Conservation (phyloP, 2,329 filamentous ascomycete genomes). For the Zymoseptoria brevis region DNA sequence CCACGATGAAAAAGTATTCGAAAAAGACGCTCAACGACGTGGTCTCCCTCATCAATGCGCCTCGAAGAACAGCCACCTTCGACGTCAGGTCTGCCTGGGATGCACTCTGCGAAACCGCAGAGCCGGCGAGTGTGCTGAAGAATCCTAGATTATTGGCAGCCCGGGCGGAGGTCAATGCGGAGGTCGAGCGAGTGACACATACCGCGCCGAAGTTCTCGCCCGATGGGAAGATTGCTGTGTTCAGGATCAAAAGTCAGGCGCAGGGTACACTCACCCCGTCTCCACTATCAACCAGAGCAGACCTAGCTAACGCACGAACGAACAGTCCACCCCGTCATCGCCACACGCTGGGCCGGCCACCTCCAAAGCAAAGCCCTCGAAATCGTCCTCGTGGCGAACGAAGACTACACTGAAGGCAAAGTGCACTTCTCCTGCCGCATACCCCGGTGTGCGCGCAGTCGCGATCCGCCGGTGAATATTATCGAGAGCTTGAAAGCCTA, state of each 20-base stretch:
- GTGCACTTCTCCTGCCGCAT: slow-evolving; percentile 63
- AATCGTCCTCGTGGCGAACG: slow-evolving; percentile 59
- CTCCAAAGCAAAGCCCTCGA: slow-evolving; percentile 52
- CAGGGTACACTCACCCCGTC: slow-evolving; percentile 33
- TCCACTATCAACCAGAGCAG: not conserved
- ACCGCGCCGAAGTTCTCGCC: slow-evolving; percentile 55
- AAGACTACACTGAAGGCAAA: slow-evolving; percentile 54
- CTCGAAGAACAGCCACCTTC: slow-evolving; percentile 53
- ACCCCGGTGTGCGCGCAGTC: slow-evolving; percentile 46
- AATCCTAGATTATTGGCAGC: slow-evolving; percentile 47
- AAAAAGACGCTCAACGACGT: slow-evolving; percentile 57
- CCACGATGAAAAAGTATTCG: slow-evolving; percentile 51
- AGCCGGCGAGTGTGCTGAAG: slow-evolving; percentile 45
- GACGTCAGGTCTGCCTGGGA: slow-evolving; percentile 55
- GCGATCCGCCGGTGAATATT: slow-evolving; percentile 53
- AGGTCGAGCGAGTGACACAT: slow-evolving; percentile 55
- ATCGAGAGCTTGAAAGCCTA: slow-evolving; percentile 50
- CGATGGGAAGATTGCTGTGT: slow-evolving; percentile 55
- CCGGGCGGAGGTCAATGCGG: slow-evolving; percentile 50
- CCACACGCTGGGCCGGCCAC: slow-evolving; percentile 57
- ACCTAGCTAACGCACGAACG: not conserved
- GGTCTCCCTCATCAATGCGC: slow-evolving; percentile 58
- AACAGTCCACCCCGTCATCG: slow-evolving; percentile 56
- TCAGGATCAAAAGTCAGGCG: slow-evolving; percentile 52
- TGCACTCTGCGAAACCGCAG: slow-evolving; percentile 44